phyloP scores from a whole-genome alignment of 2,329 filamentous ascomycete genomes.

The Rhexocercosporidium sp. region DNA sequence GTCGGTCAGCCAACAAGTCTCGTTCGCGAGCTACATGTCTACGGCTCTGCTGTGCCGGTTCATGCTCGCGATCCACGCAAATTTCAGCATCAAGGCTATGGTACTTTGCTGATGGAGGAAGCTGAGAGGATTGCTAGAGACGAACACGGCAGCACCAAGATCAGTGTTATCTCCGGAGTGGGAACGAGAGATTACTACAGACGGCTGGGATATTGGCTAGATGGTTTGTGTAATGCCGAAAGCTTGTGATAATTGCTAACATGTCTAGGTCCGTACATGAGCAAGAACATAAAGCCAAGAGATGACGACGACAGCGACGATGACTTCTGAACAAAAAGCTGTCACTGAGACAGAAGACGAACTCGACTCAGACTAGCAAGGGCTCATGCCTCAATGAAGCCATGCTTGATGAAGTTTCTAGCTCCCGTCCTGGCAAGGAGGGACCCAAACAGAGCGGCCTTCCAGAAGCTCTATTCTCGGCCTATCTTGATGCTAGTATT shows the following conservation, averaged over 20 bases:
- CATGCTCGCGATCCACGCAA: slow-evolving; percentile 94
- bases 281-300: slow-evolving; percentile 38
- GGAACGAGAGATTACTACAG: slow-evolving; percentile 95
- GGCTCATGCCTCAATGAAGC: too few species aligned
- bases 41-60: slow-evolving; percentile 95
- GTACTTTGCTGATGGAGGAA: slow-evolving; percentile 96
- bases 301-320: slow-evolving; percentile 42
- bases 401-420: too few species aligned
- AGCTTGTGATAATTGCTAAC: slow-evolving; percentile 12
- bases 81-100: slow-evolving; percentile 98
- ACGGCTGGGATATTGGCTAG: slow-evolving; percentile 90
- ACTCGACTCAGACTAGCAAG: neutral
- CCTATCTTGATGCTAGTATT: too few species aligned
- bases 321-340: slow-evolving; percentile 28
- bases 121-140: slow-evolving; percentile 93
- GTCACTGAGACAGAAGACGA: neutral
- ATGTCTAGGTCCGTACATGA: slow-evolving; percentile 41
- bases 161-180: slow-evolving; percentile 97
- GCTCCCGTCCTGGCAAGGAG: too few species aligned
- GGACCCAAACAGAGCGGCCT: too few species aligned
- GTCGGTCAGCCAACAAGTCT: slow-evolving; percentile 86
- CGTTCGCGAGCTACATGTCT: slow-evolving; percentile 94
- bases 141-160: slow-evolving; percentile 92
- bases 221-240: slow-evolving; percentile 77
- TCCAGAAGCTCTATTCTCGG: too few species aligned